phyloP scores from a whole-genome alignment of 495 filamentous ascomycete genomes.

The Podospora australis region DNA sequence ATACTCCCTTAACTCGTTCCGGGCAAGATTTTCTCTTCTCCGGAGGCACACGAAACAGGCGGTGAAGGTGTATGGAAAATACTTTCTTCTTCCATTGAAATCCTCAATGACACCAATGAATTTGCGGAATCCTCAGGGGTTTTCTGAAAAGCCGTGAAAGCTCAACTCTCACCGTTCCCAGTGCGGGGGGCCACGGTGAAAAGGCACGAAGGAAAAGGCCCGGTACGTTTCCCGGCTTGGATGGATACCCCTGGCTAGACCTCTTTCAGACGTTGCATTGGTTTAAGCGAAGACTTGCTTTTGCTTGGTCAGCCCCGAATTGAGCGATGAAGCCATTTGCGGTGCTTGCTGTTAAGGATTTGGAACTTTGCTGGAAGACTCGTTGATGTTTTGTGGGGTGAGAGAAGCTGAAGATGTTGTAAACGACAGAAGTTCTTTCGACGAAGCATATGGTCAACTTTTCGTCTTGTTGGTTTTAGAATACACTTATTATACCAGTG shows the following conservation, averaged over 20 bases:
- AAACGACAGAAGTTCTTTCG: no score
- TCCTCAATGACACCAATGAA: not conserved
- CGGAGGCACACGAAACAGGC: not conserved
- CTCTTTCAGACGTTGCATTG: slow-evolving; percentile 10
- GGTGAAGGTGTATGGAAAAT: not conserved
- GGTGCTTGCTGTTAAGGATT: no score
- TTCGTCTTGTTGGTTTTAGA: no score
- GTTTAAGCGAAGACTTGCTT: not conserved
- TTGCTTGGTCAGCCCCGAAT: not conserved
- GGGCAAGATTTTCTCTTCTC: no score
- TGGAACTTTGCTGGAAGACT: no score
- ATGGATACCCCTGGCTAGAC: slow-evolving; percentile 17
- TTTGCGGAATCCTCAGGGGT: not conserved
- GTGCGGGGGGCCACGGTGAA: not conserved
- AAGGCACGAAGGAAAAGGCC: slow-evolving; percentile 3
- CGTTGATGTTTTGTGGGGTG: no score
- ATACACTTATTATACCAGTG: no score
- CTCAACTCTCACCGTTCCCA: not conserved
- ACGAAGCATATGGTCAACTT: no score
- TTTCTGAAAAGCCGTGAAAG: not conserved
- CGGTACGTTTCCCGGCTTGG: slow-evolving; percentile 6
- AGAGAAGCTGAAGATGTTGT: no score
- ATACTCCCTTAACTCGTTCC: no score
- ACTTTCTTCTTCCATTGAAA: not conserved
- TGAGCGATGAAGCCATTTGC: no score